These are phyloP conservation scores for Leonotis leonurus DNA, from an alignment of 257 asterid species.

Conservation along the genomic window DNA sequence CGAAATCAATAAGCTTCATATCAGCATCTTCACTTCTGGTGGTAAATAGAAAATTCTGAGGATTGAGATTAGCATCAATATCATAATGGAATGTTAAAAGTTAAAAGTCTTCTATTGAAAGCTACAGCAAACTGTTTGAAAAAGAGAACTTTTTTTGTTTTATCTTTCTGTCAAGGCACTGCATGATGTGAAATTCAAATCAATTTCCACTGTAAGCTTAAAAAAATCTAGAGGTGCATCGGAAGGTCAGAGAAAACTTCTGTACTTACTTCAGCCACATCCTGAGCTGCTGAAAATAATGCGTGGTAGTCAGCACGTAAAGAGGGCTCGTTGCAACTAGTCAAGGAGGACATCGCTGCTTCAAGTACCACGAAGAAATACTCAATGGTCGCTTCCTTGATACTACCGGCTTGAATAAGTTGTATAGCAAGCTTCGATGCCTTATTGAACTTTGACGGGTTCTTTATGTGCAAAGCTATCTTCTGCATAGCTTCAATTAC, in stretches of 20 bases:
- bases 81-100: conserved; percentile 14
- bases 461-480: conserved; percentile 78
- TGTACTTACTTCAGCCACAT: conserved; percentile 54
- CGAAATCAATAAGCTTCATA: conserved; percentile 94
- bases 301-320: conserved; percentile 83
- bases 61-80: conserved; percentile 15
- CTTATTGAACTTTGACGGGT: conserved; percentile 60
- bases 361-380: conserved; percentile 74
- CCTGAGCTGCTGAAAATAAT: conserved; percentile 83
- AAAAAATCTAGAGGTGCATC: background rate
- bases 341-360: conserved; percentile 65
- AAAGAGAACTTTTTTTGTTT: background rate
- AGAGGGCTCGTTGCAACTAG: conserved; percentile 64
- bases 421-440: conserved; percentile 90
- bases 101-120: conserved; percentile 6
- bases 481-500: conserved; percentile 91
- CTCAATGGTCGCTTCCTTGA: conserved; percentile 59
- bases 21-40: conserved; percentile 86
- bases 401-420: conserved; percentile 82
- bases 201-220: background rate
- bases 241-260: conserved; percentile 2
- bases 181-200: conserved; percentile 18
- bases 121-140: background rate
- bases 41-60: conserved; percentile 81
- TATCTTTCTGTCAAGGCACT: conserved; percentile 59